Conservation (phyloP, 805 yeast genomes). For the Candida ulmi region DNA sequence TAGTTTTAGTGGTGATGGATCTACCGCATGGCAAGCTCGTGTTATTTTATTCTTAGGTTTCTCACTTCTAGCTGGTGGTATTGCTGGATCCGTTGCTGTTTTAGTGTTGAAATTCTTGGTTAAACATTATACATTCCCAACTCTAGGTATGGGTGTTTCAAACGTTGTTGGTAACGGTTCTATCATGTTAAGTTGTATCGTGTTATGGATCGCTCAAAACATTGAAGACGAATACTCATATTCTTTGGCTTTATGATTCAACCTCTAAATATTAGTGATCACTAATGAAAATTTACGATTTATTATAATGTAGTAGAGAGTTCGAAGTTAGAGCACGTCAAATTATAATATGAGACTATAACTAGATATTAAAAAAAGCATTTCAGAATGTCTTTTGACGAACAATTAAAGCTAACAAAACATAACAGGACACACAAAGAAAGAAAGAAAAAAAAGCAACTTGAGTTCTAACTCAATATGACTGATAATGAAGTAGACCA, state of each 20-base stretch:
- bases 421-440: too few relatives aligned
- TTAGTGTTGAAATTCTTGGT: constrained; percentile 78
- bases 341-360: too few relatives aligned
- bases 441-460: neutral
- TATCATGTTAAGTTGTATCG: constrained; percentile 83
- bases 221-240: constrained; percentile 95
- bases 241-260: constrained; percentile 63
- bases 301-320: too few relatives aligned
- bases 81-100: constrained; percentile 88
- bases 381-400: too few relatives aligned
- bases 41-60: constrained; percentile 88
- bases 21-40: constrained; percentile 90
- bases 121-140: constrained; percentile 77
- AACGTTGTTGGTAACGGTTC: constrained; percentile 76
- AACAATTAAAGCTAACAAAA: too few relatives aligned
- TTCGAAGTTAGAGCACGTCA: too few relatives aligned
- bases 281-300: too few relatives aligned
- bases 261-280: neutral
- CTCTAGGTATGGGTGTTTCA: constrained; percentile 89
- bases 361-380: too few relatives aligned
- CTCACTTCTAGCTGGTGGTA: constrained; percentile 87
- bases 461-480: neutral
- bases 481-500: neutral
- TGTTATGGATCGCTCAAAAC: constrained; percentile 91
- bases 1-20: constrained; percentile 31